phyloP scores from a whole-genome alignment of 768 basidiomycete species.

The Leccinum subtestaceum region DNA sequence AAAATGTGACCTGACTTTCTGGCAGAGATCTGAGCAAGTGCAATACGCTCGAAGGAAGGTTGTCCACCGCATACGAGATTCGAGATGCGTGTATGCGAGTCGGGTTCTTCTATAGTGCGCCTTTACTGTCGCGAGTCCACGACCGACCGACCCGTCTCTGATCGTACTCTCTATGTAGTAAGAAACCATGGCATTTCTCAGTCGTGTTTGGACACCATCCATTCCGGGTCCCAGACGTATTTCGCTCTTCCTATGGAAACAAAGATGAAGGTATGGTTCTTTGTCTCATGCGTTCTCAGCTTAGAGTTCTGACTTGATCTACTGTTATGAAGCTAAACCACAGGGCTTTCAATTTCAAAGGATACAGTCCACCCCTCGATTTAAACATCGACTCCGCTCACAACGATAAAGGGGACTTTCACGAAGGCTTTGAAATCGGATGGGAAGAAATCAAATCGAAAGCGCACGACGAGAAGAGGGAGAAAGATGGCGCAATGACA shows the following conservation, averaged over 20 bases:
- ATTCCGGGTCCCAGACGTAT: conserved; percentile 53
- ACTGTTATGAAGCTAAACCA: conserved; percentile 56
- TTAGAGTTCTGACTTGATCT: background rate
- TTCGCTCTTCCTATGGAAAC: conserved; percentile 60
- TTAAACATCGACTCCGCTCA: conserved; percentile 69
- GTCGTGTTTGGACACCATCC: conserved; percentile 40
- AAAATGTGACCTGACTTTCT: background rate
- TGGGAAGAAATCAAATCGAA: conserved; percentile 51
- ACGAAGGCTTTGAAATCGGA: conserved; percentile 88
- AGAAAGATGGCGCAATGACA: conserved; percentile 55
- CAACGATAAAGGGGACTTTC: conserved; percentile 74
- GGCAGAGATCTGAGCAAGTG: conserved; percentile 22
- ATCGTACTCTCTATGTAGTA: conserved; percentile 41
- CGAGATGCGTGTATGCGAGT: conserved; percentile 76
- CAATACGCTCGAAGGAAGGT: conserved; percentile 31
- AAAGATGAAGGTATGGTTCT: conserved; percentile 59
- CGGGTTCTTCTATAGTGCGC: conserved; percentile 80
- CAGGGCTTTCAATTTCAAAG: conserved; percentile 69
- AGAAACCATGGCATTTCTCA: conserved; percentile 74
- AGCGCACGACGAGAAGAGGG: conserved; percentile 24
- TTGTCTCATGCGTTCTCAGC: background rate
- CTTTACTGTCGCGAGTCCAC: background rate
- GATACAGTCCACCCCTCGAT: conserved; percentile 68
- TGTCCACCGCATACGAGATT: conserved; percentile 52
- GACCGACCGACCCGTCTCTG: background rate